Percentiles rank a stretch among this genome's conserved stretches.
phyloP scores from a whole-genome alignment of 2,329 filamentous ascomycete species.

The Fusarium foetens region DNA sequence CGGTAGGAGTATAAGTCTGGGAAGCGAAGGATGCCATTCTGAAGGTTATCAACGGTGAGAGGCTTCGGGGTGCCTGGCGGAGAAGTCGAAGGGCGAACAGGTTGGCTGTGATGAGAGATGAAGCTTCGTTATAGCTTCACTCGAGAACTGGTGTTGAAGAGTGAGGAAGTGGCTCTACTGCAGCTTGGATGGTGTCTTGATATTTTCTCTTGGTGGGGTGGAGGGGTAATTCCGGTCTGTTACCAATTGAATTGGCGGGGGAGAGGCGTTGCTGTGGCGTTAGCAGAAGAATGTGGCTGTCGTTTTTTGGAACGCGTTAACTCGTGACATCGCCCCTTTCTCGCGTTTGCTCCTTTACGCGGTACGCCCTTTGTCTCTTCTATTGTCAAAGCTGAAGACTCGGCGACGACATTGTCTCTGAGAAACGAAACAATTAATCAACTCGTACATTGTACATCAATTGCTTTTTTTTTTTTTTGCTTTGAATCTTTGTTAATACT shows the following conservation, averaged over 20 bases:
- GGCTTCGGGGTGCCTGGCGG: conserved; percentile 49
- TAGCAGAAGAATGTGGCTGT: conserved; percentile 1
- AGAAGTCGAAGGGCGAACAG: conserved; percentile 57
- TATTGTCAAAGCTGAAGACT: not conserved
- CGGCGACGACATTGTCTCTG: conserved; percentile 10
- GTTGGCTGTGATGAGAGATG: conserved; percentile 36
- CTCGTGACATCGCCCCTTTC: conserved; percentile 50
- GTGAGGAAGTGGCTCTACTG: conserved; percentile 14
- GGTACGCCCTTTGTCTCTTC: conserved; percentile 10
- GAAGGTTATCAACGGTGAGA: conserved; percentile 48
- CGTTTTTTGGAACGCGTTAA: conserved; percentile 27
- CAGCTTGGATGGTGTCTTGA: not conserved
- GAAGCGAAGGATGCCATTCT: conserved; percentile 74
- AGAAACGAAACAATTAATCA: conserved; percentile 11
- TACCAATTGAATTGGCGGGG: conserved; percentile 17
- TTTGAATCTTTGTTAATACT: not conserved
- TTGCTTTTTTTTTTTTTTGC: not conserved
- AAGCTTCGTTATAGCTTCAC: conserved; percentile 43
- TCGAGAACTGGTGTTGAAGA: conserved; percentile 15
- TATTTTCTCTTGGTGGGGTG: conserved; percentile 42
- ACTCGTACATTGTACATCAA: not conserved
- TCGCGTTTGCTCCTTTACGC: conserved; percentile 48
- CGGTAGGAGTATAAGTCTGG: conserved; percentile 77
- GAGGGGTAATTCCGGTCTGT: conserved; percentile 29
- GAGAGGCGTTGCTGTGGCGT: conserved; percentile 13